phyloP scores from a whole-genome alignment of 2,329 filamentous ascomycete genomes.

The Talaromyces sp. region DNA sequence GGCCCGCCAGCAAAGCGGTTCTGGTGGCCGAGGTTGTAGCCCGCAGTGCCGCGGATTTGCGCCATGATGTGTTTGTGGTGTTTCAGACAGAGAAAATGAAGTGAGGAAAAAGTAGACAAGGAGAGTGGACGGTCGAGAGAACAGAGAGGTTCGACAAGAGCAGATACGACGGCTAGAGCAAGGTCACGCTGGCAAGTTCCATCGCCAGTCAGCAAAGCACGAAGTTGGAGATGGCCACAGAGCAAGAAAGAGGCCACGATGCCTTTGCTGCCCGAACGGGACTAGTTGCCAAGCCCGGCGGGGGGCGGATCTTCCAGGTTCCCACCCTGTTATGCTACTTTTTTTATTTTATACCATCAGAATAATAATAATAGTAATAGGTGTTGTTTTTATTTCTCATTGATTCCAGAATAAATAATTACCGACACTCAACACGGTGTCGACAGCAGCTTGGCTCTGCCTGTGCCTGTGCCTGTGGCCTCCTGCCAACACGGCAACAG shows the following conservation, averaged over 20 bases:
- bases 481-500: background rate
- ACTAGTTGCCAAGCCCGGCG: background rate
- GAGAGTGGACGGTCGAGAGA: background rate
- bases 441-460: too few species aligned
- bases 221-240: background rate
- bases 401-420: too few species aligned
- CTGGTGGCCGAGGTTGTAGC: slow-evolving; percentile 76
- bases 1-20: slow-evolving; percentile 62
- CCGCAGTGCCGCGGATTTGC: slow-evolving; percentile 63
- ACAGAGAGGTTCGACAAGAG: background rate
- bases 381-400: too few species aligned
- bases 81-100: background rate
- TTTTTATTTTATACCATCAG: background rate
- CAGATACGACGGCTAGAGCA: background rate
- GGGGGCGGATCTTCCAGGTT: background rate
- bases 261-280: background rate
- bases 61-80: slow-evolving; percentile 32
- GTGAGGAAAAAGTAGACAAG: background rate
- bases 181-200: background rate
- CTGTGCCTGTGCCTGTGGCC: too few species aligned
- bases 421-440: too few species aligned
- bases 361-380: too few species aligned
- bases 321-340: background rate
- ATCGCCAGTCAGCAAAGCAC: background rate
- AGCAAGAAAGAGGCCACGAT: slow-evolving; percentile 1